Percentiles rank a stretch among this genome's conserved stretches.
Conservation (phyloP, 2,329 filamentous ascomycete genomes). For the Colletotrichum noveboracense region DNA sequence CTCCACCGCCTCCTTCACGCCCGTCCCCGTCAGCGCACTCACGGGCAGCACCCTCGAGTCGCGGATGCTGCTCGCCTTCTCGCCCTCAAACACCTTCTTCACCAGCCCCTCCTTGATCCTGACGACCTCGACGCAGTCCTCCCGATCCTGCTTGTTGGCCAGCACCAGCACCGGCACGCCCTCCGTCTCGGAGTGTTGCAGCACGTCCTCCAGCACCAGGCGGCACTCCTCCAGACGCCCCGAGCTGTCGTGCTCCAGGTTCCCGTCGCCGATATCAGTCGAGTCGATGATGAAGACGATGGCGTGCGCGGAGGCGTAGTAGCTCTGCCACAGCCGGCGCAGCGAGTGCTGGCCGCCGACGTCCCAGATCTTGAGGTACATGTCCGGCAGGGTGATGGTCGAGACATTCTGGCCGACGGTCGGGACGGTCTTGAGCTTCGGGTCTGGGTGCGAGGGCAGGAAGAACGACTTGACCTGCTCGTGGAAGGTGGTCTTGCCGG, state of each 20-base stretch:
- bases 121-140: constrained; percentile 97
- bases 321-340: constrained; percentile 92
- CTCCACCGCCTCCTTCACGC: constrained; percentile 94
- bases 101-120: constrained; percentile 96
- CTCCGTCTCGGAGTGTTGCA: constrained; percentile 85
- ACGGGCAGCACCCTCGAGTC: constrained; percentile 92
- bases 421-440: constrained; percentile 84
- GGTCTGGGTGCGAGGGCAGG: constrained; percentile 65
- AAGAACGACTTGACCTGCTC: constrained; percentile 94
- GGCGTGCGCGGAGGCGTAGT: constrained; percentile 92
- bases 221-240: constrained; percentile 86
- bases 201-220: constrained; percentile 85
- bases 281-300: constrained; percentile 98
- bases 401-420: constrained; percentile 98
- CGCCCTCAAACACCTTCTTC: constrained; percentile 93
- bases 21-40: constrained; percentile 85
- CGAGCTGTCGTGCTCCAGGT: constrained; percentile 54
- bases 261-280: constrained; percentile 87
- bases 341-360: constrained; percentile 92
- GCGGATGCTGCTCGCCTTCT: constrained; percentile 83
- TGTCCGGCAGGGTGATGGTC: constrained; percentile 87
- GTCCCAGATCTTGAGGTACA: constrained; percentile 99
- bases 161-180: constrained; percentile 91
- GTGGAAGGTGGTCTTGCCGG: constrained; percentile 97
- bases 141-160: constrained; percentile 96